Conservation (phyloP, 2,329 filamentous ascomycete species). For the Xylaria sp. region DNA sequence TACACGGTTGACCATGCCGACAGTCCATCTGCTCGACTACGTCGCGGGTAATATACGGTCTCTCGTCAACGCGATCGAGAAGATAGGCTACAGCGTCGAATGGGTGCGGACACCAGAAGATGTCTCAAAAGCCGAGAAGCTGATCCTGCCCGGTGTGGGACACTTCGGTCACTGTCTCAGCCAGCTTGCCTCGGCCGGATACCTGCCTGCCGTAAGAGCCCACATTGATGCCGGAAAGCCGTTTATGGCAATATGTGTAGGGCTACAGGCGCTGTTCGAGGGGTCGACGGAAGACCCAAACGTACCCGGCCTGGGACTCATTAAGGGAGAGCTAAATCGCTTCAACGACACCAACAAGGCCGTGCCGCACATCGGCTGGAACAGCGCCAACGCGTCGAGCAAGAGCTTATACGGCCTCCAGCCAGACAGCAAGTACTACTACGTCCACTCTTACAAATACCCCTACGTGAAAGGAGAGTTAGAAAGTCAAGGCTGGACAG, state of each 20-base stretch:
- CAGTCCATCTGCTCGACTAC: slow-evolving; percentile 84
- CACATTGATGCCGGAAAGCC: slow-evolving; percentile 94
- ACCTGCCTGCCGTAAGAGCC: slow-evolving; percentile 80
- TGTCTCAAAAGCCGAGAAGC: slow-evolving; percentile 86
- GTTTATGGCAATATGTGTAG: slow-evolving; percentile 98
- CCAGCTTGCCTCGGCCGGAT: slow-evolving; percentile 84
- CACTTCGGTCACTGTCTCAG: slow-evolving; percentile 97
- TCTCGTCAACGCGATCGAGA: slow-evolving; percentile 97
- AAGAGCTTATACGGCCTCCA: slow-evolving; percentile 78
- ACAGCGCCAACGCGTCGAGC: slow-evolving; percentile 77
- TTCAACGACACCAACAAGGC: slow-evolving; percentile 84
- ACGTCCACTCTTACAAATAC: slow-evolving; percentile 93
- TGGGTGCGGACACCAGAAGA: slow-evolving; percentile 90
- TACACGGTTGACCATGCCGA: slow-evolving; percentile 68
- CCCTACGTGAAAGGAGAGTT: slow-evolving; percentile 79
- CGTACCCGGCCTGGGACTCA: slow-evolving; percentile 78
- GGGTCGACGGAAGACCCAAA: slow-evolving; percentile 82
- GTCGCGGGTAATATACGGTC: slow-evolving; percentile 97
- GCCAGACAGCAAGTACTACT: slow-evolving; percentile 94
- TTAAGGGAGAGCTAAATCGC: slow-evolving; percentile 76
- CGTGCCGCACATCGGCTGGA: slow-evolving; percentile 99
- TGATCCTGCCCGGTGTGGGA: slow-evolving; percentile 95
- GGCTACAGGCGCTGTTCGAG: slow-evolving; percentile 88
- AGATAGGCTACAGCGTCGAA: slow-evolving; percentile 90
- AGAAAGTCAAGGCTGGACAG: slow-evolving; percentile 85